Conservation (phyloP, 805 yeast genomes). For the Monosporozyma yasuniensis region DNA sequence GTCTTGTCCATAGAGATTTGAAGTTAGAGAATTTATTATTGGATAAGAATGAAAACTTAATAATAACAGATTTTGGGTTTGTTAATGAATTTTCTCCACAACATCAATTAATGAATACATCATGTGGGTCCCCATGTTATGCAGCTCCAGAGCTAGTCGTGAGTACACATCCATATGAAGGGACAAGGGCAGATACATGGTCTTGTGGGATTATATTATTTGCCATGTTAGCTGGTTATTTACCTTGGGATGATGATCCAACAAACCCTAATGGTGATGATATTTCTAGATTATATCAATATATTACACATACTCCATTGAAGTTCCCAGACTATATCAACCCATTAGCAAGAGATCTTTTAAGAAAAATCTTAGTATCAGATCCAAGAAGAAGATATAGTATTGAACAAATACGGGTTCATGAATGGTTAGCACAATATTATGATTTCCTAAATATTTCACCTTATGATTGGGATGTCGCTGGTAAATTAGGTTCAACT, state of each 20-base stretch:
- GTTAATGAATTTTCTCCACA: conserved; percentile 63
- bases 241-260: conserved; percentile 97
- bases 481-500: conserved; percentile 13
- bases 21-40: conserved; percentile 80
- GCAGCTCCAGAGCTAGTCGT: conserved; percentile 97
- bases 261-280: conserved; percentile 94
- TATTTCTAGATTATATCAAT: conserved; percentile 80
- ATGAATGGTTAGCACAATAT: conserved; percentile 85
- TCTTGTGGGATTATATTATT: conserved; percentile 90
- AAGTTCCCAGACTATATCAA: conserved; percentile 92
- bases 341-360: conserved; percentile 82
- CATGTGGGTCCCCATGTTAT: conserved; percentile 96
- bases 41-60: conserved; percentile 78
- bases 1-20: conserved; percentile 82
- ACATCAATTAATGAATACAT: conserved; percentile 80
- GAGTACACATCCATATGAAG: conserved; percentile 78
- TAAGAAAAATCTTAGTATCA: conserved; percentile 75
- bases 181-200: conserved; percentile 94
- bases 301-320: conserved; percentile 82
- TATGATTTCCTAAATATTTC: conserved; percentile 72
- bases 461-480: conserved; percentile 82
- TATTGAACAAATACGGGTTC: conserved; percentile 63
- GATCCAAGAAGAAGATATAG: conserved; percentile 72
- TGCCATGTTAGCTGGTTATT: conserved; percentile 94
- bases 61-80: conserved; percentile 89